phyloP scores from a whole-genome alignment of 108 stramenopile genomes.

The Heterococcus sp. region DNA sequence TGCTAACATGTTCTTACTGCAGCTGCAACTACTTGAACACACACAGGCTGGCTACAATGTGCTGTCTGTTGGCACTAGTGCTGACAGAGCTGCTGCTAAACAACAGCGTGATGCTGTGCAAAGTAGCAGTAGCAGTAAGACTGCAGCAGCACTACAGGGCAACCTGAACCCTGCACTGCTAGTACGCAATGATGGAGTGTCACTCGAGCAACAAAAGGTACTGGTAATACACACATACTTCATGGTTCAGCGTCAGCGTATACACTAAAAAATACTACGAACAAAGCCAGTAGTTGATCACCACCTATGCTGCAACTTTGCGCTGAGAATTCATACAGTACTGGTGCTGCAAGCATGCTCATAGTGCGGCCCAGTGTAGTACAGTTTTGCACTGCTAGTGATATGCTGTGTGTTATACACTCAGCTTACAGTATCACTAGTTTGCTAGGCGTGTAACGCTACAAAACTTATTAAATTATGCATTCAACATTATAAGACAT shows the following conservation, averaged over 20 bases:
- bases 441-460: too few relatives aligned
- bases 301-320: neutral
- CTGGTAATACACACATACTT: neutral
- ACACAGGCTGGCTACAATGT: constrained; percentile 80
- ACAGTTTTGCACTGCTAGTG: neutral
- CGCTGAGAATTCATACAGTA: neutral
- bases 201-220: neutral
- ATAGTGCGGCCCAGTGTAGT: neutral
- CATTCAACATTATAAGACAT: neutral
- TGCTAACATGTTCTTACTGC: too few relatives aligned
- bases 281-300: neutral
- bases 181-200: neutral
- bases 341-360: neutral
- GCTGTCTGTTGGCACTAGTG: constrained; percentile 73
- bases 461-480: too few relatives aligned
- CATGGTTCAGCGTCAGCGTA: too few relatives aligned
- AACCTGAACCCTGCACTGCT: neutral
- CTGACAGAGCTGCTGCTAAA: neutral
- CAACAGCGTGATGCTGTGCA: neutral
- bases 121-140: neutral
- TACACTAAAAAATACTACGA: too few relatives aligned
- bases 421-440: too few relatives aligned
- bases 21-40: too few relatives aligned
- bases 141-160: neutral
- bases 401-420: neutral